Percentiles rank a stretch among this genome's conserved stretches.
These are phyloP conservation scores for Cryptococcus jaspeensis DNA, from an alignment of 1,284 basidiomycete genomes.

Conservation along the genomic window DNA sequence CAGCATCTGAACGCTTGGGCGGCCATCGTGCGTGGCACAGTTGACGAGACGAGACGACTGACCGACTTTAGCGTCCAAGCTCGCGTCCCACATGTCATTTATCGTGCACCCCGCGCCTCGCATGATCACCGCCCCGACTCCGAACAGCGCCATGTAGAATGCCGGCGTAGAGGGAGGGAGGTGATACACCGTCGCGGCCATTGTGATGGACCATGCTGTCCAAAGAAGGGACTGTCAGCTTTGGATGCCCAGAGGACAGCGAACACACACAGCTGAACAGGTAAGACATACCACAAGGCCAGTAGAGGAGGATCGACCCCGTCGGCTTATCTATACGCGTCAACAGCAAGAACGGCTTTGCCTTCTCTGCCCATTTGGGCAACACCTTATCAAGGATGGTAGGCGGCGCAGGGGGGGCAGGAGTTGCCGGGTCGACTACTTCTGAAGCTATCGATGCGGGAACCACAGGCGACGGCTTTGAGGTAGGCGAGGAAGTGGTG, in stretches of 20 bases:
- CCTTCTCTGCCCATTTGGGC: slow-evolving; percentile 31
- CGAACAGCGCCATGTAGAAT: slow-evolving; percentile 79
- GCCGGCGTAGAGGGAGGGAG: slow-evolving; percentile 66
- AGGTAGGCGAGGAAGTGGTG: background rate
- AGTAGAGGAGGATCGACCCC: slow-evolving; percentile 84
- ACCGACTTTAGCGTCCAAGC: slow-evolving; percentile 90
- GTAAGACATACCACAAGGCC: slow-evolving; percentile 82
- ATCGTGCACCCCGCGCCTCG: slow-evolving; percentile 98
- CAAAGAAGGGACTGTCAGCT: background rate
- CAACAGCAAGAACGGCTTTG: slow-evolving; percentile 75
- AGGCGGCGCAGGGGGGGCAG: slow-evolving; percentile 1
- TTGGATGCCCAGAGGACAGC: background rate
- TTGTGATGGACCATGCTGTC: slow-evolving; percentile 90
- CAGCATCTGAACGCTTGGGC: background rate
- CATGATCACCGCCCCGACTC: slow-evolving; percentile 89
- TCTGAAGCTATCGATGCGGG: slow-evolving; percentile 6
- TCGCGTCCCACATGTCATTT: slow-evolving; percentile 97
- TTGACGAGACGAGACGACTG: slow-evolving; percentile 42
- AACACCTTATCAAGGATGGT: slow-evolving; percentile 31
- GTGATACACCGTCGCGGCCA: slow-evolving; percentile 77
- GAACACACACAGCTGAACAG: too few relatives aligned
- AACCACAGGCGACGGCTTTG: background rate
- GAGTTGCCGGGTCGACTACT: slow-evolving; percentile 5
- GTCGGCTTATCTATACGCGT: slow-evolving; percentile 94
- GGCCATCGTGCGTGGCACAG: background rate